Percentiles rank a stretch among this genome's conserved stretches.
Conservation (phyloP, 177 flowering plant genomes). For the Vitis hybrid region DNA sequence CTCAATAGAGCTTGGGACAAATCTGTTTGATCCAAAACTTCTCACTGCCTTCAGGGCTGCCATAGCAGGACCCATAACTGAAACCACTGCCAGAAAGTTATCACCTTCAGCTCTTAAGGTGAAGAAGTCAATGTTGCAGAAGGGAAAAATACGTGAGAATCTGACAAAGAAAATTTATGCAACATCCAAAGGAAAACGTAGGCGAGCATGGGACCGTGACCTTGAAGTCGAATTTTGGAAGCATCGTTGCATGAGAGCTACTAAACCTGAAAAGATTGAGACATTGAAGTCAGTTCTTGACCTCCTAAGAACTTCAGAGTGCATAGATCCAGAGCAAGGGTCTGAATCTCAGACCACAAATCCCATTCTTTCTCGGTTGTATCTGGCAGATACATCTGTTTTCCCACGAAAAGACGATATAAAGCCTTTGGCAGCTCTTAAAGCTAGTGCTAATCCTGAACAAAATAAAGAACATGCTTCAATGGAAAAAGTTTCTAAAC, state of each 20-base stretch:
- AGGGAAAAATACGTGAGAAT: constrained; percentile 88
- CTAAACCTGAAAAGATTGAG: constrained; percentile 75
- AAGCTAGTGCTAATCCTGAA: constrained; percentile 27
- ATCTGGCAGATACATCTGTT: constrained; percentile 91
- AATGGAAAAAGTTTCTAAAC: constrained; percentile 15
- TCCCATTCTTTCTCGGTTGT: constrained; percentile 84
- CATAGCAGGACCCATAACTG: constrained; percentile 54
- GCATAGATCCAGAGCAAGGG: constrained; percentile 26
- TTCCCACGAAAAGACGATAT: constrained; percentile 83
- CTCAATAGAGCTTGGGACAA: constrained; percentile 46
- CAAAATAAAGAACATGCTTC: constrained; percentile 26
- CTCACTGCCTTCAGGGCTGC: constrained; percentile 89
- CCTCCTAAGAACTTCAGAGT: constrained; percentile 52
- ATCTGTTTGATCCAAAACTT: constrained; percentile 75
- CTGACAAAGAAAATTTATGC: constrained; percentile 90
- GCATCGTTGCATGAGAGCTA: constrained; percentile 59
- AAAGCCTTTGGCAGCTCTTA: constrained; percentile 59
- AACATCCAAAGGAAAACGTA: constrained; percentile 64
- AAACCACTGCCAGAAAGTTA: constrained; percentile 33
- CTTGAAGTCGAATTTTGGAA: constrained; percentile 98
- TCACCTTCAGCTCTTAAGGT: constrained; percentile 46
- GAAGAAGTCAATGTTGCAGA: constrained; percentile 69
- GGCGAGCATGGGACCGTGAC: constrained; percentile 88
- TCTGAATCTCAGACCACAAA: constrained; percentile 32
- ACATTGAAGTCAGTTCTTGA: constrained; percentile 84